Evolutionary conservation across 805 yeast genomes (phyloP), one percentile per base, ranked within the genome.

Genomic region (Candida yuanshanica): DNA sequence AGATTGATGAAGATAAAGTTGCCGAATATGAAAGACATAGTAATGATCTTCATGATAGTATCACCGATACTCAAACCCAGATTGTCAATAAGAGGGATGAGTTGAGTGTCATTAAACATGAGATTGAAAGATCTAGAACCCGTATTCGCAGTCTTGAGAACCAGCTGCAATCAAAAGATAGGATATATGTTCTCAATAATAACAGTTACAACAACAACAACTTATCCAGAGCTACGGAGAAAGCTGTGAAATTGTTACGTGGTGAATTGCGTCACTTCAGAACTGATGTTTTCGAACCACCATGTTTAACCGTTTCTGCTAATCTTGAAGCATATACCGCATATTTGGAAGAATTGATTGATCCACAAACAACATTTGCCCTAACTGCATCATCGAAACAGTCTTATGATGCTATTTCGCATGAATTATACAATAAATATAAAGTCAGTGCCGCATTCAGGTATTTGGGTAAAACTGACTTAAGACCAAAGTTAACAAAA

Each of bases 231-330:
- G 57, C 64, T 20, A 54, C 64, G 31, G 45, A 58, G 18, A 59
- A 56, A 20, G 68, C 77, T 8, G 66, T 79, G 2, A 42, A 55
- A 21, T 51, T 64, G 13, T 55, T 83, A 33, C 66, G 82, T 36
- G 48, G 63, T 17, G 55, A 60, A 20, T 21, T 46, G 25, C 51
- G 53, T 2, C 55, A 58, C 6, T 66, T 79, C 37, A 54, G 60
- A 36, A 62, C 62, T 1, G 58, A 61, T 11, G 75, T 84, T 40
- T 76, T 68, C 43, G 95, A 84, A 53, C 95, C 96, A 1, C 90
- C 97, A 0, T 60, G 81, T 8, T 65, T 88, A 21, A 69, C 83
- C 0, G 69, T 91, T 18, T 68, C 74, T 5, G 75, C 81, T 0
- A 68, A 66, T 1, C 74, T 79, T 43, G 57, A 62, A 9, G 49